Conservation (phyloP, 2,329 filamentous ascomycete species). For the Talaromyces verruculosus region DNA sequence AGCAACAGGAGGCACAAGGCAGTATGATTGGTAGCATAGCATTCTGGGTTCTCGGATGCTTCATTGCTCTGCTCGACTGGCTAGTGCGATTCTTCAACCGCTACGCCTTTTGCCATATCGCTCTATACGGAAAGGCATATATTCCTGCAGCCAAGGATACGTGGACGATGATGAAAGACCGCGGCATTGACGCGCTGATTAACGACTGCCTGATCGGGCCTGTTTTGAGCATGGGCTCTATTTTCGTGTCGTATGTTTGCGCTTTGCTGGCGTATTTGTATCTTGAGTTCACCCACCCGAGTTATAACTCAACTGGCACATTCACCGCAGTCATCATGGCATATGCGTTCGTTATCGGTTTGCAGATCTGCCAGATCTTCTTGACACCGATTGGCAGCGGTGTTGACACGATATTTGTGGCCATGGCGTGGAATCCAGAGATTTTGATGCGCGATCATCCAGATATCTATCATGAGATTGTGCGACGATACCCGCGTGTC, state of each 20-base stretch:
- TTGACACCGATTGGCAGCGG: slow-evolving; percentile 83
- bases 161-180: slow-evolving; percentile 87
- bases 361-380: slow-evolving; percentile 88
- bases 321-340: slow-evolving; percentile 79
- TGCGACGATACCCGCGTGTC: slow-evolving; percentile 78
- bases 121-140: slow-evolving; percentile 87
- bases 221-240: slow-evolving; percentile 70
- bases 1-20: slow-evolving; percentile 64
- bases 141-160: slow-evolving; percentile 84
- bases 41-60: slow-evolving; percentile 73
- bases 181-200: slow-evolving; percentile 84
- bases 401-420: slow-evolving; percentile 90
- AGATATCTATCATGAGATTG: slow-evolving; percentile 76
- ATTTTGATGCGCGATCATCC: slow-evolving; percentile 78
- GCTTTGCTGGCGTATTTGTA: slow-evolving; percentile 85
- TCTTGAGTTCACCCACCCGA: slow-evolving; percentile 74
- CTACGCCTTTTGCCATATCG: slow-evolving; percentile 90
- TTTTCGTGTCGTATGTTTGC: slow-evolving; percentile 81
- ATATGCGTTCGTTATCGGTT: slow-evolving; percentile 82
- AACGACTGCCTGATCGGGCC: slow-evolving; percentile 83
- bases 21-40: slow-evolving; percentile 66
- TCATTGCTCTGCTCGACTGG: slow-evolving; percentile 80
- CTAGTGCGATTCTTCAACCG: slow-evolving; percentile 84
- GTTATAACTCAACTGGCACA: slow-evolving; percentile 66
- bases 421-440: slow-evolving; percentile 62